A percentile compares a stretch with the other conserved stretches of the same genome.
Evolutionary conservation across 2,329 filamentous ascomycete genomes (phyloP).

Genomic region (Fusarium sp.): DNA sequence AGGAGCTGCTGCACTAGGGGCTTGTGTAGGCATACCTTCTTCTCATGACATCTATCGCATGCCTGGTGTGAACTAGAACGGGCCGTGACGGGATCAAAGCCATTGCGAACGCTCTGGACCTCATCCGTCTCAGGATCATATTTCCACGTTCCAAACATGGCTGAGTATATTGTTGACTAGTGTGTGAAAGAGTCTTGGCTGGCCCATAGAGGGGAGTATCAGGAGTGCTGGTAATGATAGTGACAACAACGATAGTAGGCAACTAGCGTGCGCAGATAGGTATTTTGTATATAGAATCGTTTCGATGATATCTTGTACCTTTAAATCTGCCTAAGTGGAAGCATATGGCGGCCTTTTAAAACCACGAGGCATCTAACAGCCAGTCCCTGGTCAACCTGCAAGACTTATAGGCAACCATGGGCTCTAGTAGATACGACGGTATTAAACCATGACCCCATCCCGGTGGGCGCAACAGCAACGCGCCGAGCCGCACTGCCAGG

Average conservation of each 20-base stretch:
- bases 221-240: not conserved
- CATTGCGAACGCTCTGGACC: slow-evolving; percentile 52
- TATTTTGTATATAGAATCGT: slow-evolving; percentile 10
- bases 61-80: slow-evolving; percentile 54
- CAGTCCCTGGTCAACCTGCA: slow-evolving; percentile 7
- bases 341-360: slow-evolving; percentile 38
- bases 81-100: slow-evolving; percentile 53
- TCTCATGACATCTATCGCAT: slow-evolving; percentile 54
- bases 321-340: slow-evolving; percentile 35
- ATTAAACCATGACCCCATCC: slow-evolving; percentile 29
- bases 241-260: slow-evolving; percentile 9
- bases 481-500: slow-evolving; percentile 46
- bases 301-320: slow-evolving; percentile 12
- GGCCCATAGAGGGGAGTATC: slow-evolving; percentile 16
- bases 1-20: slow-evolving; percentile 10
- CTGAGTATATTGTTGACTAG: slow-evolving; percentile 10
- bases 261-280: slow-evolving; percentile 15
- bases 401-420: slow-evolving; percentile 37
- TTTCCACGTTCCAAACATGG: slow-evolving; percentile 55
- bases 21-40: slow-evolving; percentile 48
- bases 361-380: slow-evolving; percentile 22
- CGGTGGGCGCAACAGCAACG: slow-evolving; percentile 26
- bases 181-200: slow-evolving; percentile 12
- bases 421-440: no score
- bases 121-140: slow-evolving; percentile 53